Conservation (phyloP, 2,329 filamentous ascomycete genomes). For the Aureobasidium sp. region DNA sequence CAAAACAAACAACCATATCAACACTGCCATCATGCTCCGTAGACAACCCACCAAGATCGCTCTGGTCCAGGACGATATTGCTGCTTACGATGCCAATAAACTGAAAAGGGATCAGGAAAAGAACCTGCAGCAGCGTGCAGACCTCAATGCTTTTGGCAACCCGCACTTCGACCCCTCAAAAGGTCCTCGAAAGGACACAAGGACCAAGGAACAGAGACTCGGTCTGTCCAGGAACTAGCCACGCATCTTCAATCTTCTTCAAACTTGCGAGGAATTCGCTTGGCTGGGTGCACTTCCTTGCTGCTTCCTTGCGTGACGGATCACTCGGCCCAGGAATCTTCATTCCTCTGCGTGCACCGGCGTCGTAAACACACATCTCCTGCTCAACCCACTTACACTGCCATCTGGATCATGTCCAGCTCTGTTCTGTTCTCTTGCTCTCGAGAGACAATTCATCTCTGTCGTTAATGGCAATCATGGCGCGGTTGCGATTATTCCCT, state of each 20-base stretch:
- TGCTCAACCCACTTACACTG: not conserved
- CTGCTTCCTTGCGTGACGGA: conserved; percentile 9
- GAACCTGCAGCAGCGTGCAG: conserved; percentile 17
- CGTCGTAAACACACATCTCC: not conserved
- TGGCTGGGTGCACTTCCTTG: not conserved
- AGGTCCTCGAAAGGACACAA: conserved; percentile 22
- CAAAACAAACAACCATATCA: not conserved
- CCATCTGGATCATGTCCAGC: not conserved
- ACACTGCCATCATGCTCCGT: conserved; percentile 26
- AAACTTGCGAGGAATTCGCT: not conserved
- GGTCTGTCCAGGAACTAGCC: conserved; percentile 21
- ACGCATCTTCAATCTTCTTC: not conserved
- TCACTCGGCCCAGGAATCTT: conserved; percentile 2
- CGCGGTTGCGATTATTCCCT: not conserved
- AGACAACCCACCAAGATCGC: conserved; percentile 31
- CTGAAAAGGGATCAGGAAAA: conserved; percentile 23
- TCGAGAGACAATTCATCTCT: not conserved
- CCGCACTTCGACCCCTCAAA: conserved; percentile 15
- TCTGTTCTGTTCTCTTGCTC: not conserved
- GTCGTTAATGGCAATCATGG: not conserved
- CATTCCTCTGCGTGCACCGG: not conserved
- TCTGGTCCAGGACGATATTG: conserved; percentile 29
- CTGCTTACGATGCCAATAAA: conserved; percentile 28
- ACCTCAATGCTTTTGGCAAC: conserved; percentile 14
- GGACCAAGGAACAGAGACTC: conserved; percentile 26